phyloP scores from a whole-genome alignment of 164 flowering plant species.

The Sextonia rubra region DNA sequence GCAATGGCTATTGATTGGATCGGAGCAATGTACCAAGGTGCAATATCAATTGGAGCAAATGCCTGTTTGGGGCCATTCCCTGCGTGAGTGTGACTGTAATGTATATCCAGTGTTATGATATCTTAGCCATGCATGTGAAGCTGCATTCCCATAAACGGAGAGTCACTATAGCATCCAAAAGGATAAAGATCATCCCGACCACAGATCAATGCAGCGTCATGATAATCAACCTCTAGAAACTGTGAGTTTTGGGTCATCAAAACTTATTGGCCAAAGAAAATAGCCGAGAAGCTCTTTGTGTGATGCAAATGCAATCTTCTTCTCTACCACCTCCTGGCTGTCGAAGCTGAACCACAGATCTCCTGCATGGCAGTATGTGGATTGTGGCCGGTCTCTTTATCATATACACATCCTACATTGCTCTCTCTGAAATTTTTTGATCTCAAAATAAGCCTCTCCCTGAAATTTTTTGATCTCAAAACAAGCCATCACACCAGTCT shows the following conservation, averaged over 20 bases:
- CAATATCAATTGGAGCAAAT: background rate
- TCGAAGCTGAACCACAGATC: conserved; percentile 13
- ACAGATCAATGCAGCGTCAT: background rate
- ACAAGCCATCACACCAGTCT: conserved; percentile 10
- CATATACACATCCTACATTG: background rate
- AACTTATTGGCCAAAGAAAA: conserved; percentile 11
- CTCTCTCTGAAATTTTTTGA: conserved; percentile 2
- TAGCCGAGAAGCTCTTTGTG: conserved; percentile 4
- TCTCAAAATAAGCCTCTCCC: too few species aligned
- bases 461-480: conserved; percentile 6
- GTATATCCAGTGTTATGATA: background rate
- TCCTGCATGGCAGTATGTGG: conserved; percentile 5
- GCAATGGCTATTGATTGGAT: too few species aligned
- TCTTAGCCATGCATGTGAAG: conserved; percentile 1
- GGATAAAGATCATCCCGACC: background rate
- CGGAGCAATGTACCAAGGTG: too few species aligned
- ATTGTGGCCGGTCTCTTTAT: background rate
- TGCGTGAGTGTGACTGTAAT: too few species aligned
- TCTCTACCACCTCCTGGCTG: conserved; percentile 3
- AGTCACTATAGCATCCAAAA: background rate
- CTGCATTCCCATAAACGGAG: background rate
- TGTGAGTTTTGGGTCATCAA: conserved; percentile 3
- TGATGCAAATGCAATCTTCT: conserved; percentile 1
- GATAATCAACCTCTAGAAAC: conserved; percentile 3
- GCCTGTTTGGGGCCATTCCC: background rate